These are phyloP conservation scores for Diaporthe citriasiana DNA, from an alignment of 2,329 filamentous ascomycete species.

Conservation along the genomic window DNA sequence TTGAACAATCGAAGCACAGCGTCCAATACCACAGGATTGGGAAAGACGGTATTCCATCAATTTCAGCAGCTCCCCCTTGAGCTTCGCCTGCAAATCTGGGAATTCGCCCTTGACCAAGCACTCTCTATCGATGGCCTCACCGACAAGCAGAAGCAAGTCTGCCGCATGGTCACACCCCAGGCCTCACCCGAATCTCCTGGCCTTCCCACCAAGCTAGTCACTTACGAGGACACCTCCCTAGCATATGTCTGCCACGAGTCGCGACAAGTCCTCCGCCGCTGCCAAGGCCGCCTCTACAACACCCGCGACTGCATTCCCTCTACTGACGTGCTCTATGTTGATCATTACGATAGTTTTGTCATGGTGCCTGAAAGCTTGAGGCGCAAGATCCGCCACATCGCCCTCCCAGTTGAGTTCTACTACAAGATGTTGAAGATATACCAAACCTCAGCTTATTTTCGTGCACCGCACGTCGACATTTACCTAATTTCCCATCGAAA, in stretches of 20 bases:
- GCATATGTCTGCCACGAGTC: not conserved
- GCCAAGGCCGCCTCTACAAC: not conserved
- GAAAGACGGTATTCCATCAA: not conserved
- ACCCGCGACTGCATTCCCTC: not conserved
- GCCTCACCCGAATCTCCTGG: fast-evolving
- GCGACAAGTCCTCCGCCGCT: not conserved
- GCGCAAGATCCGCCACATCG: not conserved
- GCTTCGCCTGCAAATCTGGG: conserved; percentile 7
- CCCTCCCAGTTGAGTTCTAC: not conserved
- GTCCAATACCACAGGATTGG: not conserved
- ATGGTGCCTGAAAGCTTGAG: not conserved
- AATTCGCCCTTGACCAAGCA: not conserved
- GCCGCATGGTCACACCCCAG: not conserved
- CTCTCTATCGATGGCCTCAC: not conserved
- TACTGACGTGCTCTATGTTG: not conserved
- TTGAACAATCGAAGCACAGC: not conserved
- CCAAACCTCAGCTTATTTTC: too few species aligned
- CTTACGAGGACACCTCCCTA: not conserved
- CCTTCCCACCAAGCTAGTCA: not conserved
- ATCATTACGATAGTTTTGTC: not conserved
- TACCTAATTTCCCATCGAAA: not conserved
- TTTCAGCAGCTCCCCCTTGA: conserved; percentile 7
- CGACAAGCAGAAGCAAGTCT: not conserved
- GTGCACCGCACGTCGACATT: too few species aligned
- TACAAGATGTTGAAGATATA: not conserved